These are phyloP conservation scores for Inosperma sp. DNA, from an alignment of 768 basidiomycete species.

Conservation along the genomic window DNA sequence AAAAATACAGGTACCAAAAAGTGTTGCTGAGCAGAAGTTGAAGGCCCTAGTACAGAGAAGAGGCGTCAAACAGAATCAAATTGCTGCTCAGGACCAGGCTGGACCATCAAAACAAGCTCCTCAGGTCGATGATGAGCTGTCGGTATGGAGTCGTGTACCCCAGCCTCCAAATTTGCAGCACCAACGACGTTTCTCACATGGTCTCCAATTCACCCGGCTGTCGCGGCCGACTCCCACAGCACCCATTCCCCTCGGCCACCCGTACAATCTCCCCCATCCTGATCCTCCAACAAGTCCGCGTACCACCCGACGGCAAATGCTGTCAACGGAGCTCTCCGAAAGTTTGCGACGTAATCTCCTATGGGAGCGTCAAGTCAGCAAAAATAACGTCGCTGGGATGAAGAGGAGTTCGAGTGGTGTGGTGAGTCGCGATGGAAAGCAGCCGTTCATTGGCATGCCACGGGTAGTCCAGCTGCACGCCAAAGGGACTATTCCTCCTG, in stretches of 20 bases:
- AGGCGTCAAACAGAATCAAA: slow-evolving; percentile 26
- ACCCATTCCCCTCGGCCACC: slow-evolving; percentile 58
- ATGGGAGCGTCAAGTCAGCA: slow-evolving; percentile 70
- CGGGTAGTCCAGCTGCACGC: slow-evolving; percentile 40
- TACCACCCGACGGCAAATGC: slow-evolving; percentile 80
- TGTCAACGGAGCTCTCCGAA: slow-evolving; percentile 81
- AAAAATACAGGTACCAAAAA: slow-evolving; percentile 54
- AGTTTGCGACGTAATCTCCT: slow-evolving; percentile 74
- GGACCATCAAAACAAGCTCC: neutral
- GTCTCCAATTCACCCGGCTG: neutral
- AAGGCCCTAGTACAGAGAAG: slow-evolving; percentile 51
- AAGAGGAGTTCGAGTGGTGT: slow-evolving; percentile 30
- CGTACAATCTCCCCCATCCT: slow-evolving; percentile 69
- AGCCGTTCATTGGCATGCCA: slow-evolving; percentile 31
- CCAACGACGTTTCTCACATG: neutral
- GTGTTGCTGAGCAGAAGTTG: slow-evolving; percentile 65
- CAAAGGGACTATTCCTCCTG: slow-evolving; percentile 28
- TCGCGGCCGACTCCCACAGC: slow-evolving; percentile 26
- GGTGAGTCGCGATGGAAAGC: slow-evolving; percentile 22
- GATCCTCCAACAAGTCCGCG: slow-evolving; percentile 73
- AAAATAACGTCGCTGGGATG: slow-evolving; percentile 42
- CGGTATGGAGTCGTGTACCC: slow-evolving; percentile 10
- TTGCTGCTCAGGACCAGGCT: neutral
- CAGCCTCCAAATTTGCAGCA: slow-evolving; percentile 8
- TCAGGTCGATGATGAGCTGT: slow-evolving; percentile 6